phyloP scores from a whole-genome alignment of 148 eudicot genomes.

The Spergularia marina region DNA sequence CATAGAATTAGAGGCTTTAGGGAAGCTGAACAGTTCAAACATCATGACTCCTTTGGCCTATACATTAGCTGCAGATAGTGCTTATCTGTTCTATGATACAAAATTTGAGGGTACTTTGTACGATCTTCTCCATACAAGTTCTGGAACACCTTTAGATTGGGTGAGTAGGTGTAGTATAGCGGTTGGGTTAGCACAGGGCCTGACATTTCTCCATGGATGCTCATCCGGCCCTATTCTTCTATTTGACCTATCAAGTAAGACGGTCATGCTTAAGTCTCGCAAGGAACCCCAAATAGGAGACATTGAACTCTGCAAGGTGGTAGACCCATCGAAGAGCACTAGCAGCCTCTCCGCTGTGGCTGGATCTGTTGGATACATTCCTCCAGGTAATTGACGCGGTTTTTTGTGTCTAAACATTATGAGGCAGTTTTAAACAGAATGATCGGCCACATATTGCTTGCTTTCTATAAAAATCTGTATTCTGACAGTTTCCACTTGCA shows the following conservation, averaged over 20 bases:
- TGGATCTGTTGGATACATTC: slow-evolving; percentile 85
- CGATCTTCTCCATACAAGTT: slow-evolving; percentile 53
- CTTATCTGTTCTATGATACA: slow-evolving; percentile 68
- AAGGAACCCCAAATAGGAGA: slow-evolving; percentile 84
- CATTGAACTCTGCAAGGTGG: slow-evolving; percentile 80
- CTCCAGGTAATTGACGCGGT: slow-evolving; percentile 48
- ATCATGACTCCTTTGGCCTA: slow-evolving; percentile 86
- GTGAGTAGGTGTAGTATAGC: slow-evolving; percentile 77
- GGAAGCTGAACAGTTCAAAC: slow-evolving; percentile 69
- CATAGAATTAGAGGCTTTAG: slow-evolving; percentile 56
- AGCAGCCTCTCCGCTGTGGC: slow-evolving; percentile 76
- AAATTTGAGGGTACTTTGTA: slow-evolving; percentile 59
- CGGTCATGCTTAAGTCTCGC: slow-evolving; percentile 56
- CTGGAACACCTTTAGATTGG: slow-evolving; percentile 60
- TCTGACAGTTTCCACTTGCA: slow-evolving; percentile 30
- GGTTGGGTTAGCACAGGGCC: slow-evolving; percentile 75
- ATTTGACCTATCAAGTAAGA: slow-evolving; percentile 65
- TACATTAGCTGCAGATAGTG: slow-evolving; percentile 51
- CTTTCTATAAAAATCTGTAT: neutral
- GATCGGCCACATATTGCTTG: neutral
- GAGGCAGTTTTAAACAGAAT: neutral
- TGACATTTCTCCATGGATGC: slow-evolving; percentile 75
- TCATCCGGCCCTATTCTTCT: slow-evolving; percentile 62
- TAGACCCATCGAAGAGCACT: slow-evolving; percentile 67
- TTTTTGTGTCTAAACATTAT: neutral